A percentile compares a stretch with the other conserved stretches of the same genome.
These are phyloP conservation scores for Onygenales sp. DNA, from an alignment of 2,329 filamentous ascomycete genomes.

Conservation along the genomic window DNA sequence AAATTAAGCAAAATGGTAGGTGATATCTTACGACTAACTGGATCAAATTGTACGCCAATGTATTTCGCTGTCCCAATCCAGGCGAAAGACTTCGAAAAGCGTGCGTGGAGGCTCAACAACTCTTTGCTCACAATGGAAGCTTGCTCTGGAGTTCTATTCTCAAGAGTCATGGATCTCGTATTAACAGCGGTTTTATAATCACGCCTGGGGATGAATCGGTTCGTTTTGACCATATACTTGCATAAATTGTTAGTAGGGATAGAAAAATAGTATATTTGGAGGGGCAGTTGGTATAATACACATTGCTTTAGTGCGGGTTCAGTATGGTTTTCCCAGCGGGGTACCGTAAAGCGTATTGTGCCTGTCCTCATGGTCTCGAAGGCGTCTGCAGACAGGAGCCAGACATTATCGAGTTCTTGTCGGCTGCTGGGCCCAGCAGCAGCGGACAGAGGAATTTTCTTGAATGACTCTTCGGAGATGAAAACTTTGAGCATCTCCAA, in stretches of 20 bases:
- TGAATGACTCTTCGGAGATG: slow-evolving; percentile 3
- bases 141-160: slow-evolving; percentile 6
- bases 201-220: neutral
- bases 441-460: neutral
- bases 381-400: slow-evolving; percentile 5
- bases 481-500: slow-evolving; percentile 5
- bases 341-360: neutral
- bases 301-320: neutral
- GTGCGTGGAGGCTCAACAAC: slow-evolving; percentile 4
- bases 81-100: slow-evolving; percentile 4
- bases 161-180: neutral
- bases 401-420: slow-evolving; percentile 5
- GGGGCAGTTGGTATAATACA: neutral
- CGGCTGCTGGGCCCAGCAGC: neutral
- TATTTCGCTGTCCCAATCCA: slow-evolving; percentile 5
- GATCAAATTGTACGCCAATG: neutral
- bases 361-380: slow-evolving; percentile 3
- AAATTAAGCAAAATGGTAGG: neutral
- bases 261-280: neutral
- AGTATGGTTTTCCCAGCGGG: neutral
- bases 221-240: neutral
- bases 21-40: neutral
- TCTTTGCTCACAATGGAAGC: slow-evolving; percentile 3
- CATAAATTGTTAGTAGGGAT: neutral
- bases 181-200: neutral